Evolutionary conservation across 108 stramenopile genomes (phyloP).

Genomic region (Cyclotella cryptica): DNA sequence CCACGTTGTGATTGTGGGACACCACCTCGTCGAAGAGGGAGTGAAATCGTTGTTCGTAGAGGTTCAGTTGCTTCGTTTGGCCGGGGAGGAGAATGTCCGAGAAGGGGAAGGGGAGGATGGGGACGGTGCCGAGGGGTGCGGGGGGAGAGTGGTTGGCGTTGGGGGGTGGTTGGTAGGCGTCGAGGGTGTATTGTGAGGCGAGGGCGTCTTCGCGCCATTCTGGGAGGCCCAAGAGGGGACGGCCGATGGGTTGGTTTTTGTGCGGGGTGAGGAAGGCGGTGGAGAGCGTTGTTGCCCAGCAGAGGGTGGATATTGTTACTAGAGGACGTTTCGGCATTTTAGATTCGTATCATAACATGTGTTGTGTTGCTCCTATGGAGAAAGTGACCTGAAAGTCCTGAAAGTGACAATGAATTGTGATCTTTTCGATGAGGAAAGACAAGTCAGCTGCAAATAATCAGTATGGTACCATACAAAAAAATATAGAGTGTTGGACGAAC

Average conservation of each 20-base stretch:
- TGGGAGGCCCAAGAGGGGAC: neutral
- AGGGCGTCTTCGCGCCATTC: slow-evolving; percentile 52
- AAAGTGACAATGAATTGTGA: too few relatives aligned
- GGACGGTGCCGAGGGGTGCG: slow-evolving; percentile 37
- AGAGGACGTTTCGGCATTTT: slow-evolving; percentile 2
- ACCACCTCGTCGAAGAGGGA: slow-evolving; percentile 70
- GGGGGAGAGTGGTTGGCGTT: neutral
- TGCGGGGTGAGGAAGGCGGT: neutral
- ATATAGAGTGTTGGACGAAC: too few relatives aligned
- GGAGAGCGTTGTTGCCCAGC: neutral
- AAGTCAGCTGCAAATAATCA: too few relatives aligned
- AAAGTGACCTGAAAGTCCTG: too few relatives aligned
- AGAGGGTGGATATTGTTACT: neutral
- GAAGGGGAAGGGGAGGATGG: slow-evolving; percentile 80
- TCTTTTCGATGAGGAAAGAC: too few relatives aligned
- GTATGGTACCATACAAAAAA: too few relatives aligned
- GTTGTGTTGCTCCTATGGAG: too few relatives aligned
- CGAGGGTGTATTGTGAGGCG: slow-evolving; percentile 36
- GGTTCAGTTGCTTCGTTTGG: slow-evolving; percentile 74
- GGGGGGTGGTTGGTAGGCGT: slow-evolving; percentile 14
- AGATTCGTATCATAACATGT: too few relatives aligned
- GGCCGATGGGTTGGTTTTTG: neutral
- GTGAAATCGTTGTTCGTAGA: slow-evolving; percentile 85
- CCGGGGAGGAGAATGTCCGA: slow-evolving; percentile 77
- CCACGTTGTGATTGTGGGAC: slow-evolving; percentile 69